Evolutionary conservation across 2,329 filamentous ascomycete species (phyloP), one percentile per base, ranked within the genome.

Genomic region (Alternaria gansuensis): DNA sequence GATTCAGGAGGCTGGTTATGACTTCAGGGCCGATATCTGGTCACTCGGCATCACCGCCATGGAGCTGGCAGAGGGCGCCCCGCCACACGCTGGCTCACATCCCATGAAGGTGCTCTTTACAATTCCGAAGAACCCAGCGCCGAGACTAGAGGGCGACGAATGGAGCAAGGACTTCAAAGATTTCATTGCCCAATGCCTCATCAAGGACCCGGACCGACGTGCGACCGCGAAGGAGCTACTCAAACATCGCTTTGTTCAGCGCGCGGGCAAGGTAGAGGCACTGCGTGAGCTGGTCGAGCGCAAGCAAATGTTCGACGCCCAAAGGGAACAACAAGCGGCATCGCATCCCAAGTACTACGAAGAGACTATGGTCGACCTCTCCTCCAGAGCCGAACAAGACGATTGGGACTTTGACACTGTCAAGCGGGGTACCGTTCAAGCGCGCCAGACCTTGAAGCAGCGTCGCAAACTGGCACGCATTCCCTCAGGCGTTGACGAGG

Each of bases 21-120:
- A 97, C 77, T 93, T 96, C 80, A 97, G 97, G 81, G 94, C 94
- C 43, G 94, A 98, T 75, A 96, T 98, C 57, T 98, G 94, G 94
- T 97, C 93, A 0, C 82, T 98, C 17, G 94, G 94, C 36, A 97
- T 97, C 74, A 97, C 94, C 0, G 93, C 94, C 2, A 86, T 98
- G 52, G 94, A 98, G 77, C 79, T 98, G 67, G 94, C 94, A 54
- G 91, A 92, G 63, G 94, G 94, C 60, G 93, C 97, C 73, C 94
- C 94, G 11, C 94, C 94, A 0, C 95, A 97, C 72, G 92, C 93
- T 59, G 93, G 97, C 69, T 96, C 97, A 21, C 94, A 98, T 78
- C 94, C 94, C 37, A 98, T 98, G 94, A 98, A 98, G 78, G 93
- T 97, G 4, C 82, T 98, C 13, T 98, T 99, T 75, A 84, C 97